These are phyloP conservation scores for Wallacemonas sp. DNA, from an alignment of 208 protist genomes.

Conservation along the genomic window DNA sequence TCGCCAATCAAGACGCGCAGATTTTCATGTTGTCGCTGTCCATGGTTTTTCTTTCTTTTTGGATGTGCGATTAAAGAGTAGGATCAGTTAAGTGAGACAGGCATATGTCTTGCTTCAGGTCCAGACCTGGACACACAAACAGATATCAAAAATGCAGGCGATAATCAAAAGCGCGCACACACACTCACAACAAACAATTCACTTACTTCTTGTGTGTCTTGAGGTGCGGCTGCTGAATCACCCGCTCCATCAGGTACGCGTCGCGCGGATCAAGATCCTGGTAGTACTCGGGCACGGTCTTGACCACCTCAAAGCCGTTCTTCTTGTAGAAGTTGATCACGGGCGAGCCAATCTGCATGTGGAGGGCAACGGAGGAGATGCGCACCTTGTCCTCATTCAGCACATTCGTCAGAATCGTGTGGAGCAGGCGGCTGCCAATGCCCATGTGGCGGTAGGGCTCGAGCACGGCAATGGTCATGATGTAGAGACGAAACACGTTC, in stretches of 20 bases:
- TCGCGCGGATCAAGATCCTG: slow-evolving; percentile 70
- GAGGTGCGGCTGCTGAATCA: slow-evolving; percentile 57
- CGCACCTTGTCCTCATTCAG: slow-evolving; percentile 48
- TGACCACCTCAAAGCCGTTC: slow-evolving; percentile 68
- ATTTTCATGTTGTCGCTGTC: too few species aligned
- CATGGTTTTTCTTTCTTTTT: too few species aligned
- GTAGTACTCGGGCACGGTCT: slow-evolving; percentile 77
- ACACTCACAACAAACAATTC: neutral
- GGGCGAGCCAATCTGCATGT: slow-evolving; percentile 85
- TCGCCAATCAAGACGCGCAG: too few species aligned
- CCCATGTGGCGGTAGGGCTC: slow-evolving; percentile 88
- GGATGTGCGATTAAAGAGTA: too few species aligned
- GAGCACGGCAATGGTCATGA: slow-evolving; percentile 94
- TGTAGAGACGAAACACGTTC: slow-evolving; percentile 74
- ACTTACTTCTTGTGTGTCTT: slow-evolving; percentile 36
- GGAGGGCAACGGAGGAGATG: slow-evolving; percentile 66
- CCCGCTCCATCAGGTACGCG: slow-evolving; percentile 62
- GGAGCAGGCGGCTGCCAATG: slow-evolving; percentile 79
- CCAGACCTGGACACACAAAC: too few species aligned
- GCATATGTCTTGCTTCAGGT: too few species aligned
- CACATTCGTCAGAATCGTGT: slow-evolving; percentile 52
- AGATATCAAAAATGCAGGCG: too few species aligned
- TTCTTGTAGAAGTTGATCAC: slow-evolving; percentile 85
- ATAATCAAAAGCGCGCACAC: neutral
- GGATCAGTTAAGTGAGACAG: too few species aligned